These are phyloP conservation scores for Obba rivulosa DNA, from an alignment of 768 basidiomycete species.

Conservation along the genomic window DNA sequence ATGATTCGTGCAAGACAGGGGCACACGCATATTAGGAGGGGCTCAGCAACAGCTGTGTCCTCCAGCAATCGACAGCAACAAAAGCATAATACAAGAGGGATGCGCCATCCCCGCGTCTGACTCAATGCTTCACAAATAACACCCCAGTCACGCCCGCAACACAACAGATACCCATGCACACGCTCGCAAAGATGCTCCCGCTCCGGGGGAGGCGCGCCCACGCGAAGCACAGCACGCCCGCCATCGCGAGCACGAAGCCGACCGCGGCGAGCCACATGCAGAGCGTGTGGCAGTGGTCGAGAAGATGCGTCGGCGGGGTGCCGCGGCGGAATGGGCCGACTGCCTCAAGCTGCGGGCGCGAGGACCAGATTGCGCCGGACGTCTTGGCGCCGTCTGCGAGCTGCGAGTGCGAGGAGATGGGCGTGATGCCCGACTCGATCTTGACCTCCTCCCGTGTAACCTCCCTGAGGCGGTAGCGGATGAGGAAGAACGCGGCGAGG, in stretches of 20 bases:
- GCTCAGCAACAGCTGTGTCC: no score
- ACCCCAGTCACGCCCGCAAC: conserved; percentile 15
- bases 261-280: conserved; percentile 41
- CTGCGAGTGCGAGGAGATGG: conserved; percentile 23
- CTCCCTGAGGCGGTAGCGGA: conserved; percentile 49
- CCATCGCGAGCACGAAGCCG: conserved; percentile 47
- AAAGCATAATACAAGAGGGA: no score
- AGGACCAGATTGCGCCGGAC: conserved; percentile 31
- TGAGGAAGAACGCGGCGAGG: conserved; percentile 49
- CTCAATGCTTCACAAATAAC: neutral
- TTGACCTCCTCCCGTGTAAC: conserved; percentile 44
- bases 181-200: conserved; percentile 39
- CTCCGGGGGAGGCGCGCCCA: conserved; percentile 44
- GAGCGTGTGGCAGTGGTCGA: conserved; percentile 43
- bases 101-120: no score
- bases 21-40: no score
- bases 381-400: no score
- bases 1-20: no score
- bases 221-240: conserved; percentile 45
- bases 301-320: conserved; percentile 38
- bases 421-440: conserved; percentile 23
- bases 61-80: no score
- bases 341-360: conserved; percentile 47
- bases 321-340: conserved; percentile 39
- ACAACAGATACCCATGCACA: conserved; percentile 33